These are phyloP conservation scores for Paecilomyces dactylethromorphus DNA, from an alignment of 2,329 filamentous ascomycete species.

Conservation along the genomic window DNA sequence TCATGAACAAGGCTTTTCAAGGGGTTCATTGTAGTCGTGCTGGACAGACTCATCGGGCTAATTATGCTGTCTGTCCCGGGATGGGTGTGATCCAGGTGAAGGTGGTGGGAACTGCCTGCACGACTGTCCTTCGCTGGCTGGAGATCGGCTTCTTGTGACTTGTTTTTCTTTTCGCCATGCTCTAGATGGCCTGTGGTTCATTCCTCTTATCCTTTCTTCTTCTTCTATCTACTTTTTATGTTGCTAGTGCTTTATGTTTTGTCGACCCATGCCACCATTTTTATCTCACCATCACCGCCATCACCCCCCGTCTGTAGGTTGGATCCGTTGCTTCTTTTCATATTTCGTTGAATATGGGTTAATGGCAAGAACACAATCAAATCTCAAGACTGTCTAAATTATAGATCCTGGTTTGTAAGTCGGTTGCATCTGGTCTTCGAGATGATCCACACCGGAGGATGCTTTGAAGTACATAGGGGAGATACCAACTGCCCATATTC, in stretches of 20 bases:
- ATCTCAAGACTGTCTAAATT: not conserved
- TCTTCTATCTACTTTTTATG: slow-evolving; percentile 3
- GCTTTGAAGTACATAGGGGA: not conserved
- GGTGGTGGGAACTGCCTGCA: slow-evolving; percentile 1
- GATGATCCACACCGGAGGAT: not conserved
- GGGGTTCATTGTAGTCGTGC: slow-evolving; percentile 1
- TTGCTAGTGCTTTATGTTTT: slow-evolving; percentile 8
- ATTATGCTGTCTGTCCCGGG: not conserved
- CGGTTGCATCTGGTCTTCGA: not conserved
- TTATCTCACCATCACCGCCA: slow-evolving; percentile 9
- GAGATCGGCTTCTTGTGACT: slow-evolving; percentile 10
- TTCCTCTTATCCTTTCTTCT: slow-evolving; percentile 10
- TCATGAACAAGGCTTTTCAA: slow-evolving; percentile 6
- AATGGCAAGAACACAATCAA: slow-evolving; percentile 25
- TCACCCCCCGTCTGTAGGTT: slow-evolving; percentile 19
- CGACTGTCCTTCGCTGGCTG: slow-evolving; percentile 3
- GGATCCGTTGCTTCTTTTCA: slow-evolving; percentile 23
- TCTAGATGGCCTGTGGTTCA: slow-evolving; percentile 26
- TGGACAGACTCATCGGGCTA: slow-evolving; percentile 5
- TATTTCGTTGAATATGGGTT: slow-evolving; percentile 23
- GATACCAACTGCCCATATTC: not conserved
- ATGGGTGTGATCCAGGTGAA: not conserved
- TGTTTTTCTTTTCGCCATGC: slow-evolving; percentile 18
- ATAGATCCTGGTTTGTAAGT: not conserved
- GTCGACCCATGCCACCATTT: slow-evolving; percentile 10